Percentiles rank a stretch among this genome's conserved stretches.
Evolutionary conservation across 768 basidiomycete genomes (phyloP).

Genomic region (Tulasnella sp.): DNA sequence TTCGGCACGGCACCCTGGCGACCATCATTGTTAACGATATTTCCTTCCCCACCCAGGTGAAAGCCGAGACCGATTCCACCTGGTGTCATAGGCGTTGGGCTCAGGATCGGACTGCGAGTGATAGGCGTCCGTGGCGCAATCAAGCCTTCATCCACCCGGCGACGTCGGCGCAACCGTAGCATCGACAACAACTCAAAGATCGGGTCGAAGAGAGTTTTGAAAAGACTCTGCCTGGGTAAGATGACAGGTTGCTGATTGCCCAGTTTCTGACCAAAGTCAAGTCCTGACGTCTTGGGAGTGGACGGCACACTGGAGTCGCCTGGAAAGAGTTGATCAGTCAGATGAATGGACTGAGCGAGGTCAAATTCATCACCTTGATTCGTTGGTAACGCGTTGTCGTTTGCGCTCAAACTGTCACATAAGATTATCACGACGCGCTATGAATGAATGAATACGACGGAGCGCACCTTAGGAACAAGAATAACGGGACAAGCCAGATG

Average conservation of each 20-base stretch:
- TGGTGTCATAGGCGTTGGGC: slow-evolving; percentile 3
- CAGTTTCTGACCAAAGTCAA: not conserved
- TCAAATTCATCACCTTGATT: not conserved
- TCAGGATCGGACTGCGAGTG: slow-evolving; percentile 24
- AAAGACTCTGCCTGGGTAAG: slow-evolving; percentile 20
- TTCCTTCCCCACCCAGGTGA: not conserved
- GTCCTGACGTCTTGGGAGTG: not conserved
- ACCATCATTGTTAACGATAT: not conserved
- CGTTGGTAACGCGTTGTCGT: slow-evolving; percentile 86
- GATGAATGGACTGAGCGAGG: not conserved
- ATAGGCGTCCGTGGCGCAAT: slow-evolving; percentile 38
- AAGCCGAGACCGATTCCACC: slow-evolving; percentile 5
- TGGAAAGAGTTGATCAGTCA: not conserved
- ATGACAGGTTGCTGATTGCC: not conserved
- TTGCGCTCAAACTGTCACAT: slow-evolving; percentile 61
- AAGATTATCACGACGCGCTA: not conserved
- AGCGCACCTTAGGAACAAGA: slow-evolving; percentile 62
- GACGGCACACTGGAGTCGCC: slow-evolving; percentile 11
- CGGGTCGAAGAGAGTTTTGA: slow-evolving; percentile 25
- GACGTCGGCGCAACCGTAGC: slow-evolving; percentile 36
- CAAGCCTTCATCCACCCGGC: slow-evolving; percentile 50
- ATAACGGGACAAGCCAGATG: slow-evolving; percentile 58
- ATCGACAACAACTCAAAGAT: slow-evolving; percentile 26
- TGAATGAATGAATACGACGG: not conserved
- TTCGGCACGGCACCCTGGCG: not conserved